Evolutionary conservation across 305 asterid species (phyloP), one percentile per base, ranked within the genome.

Genomic region (Caryopteris hybrid): DNA sequence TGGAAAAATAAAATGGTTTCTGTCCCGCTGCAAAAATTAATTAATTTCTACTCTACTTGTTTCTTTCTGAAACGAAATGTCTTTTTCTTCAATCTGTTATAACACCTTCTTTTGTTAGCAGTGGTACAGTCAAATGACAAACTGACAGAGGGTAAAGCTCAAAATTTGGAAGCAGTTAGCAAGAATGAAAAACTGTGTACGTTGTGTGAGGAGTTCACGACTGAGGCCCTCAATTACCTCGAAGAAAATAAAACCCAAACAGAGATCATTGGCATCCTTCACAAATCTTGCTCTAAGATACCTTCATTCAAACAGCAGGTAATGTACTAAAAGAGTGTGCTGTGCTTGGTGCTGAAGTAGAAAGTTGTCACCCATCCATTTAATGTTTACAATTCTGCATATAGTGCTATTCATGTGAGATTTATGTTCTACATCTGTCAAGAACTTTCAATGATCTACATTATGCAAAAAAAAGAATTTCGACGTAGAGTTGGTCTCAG

Each of bases 271-370:
- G 59, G 51, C 72, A 57, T 68, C 69, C 91, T 94, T 80, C 97
- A 87, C 83, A 78, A 86, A 66, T 74, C 92, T 52, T 94, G 99
- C 86, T 81, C 87, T 9, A 83, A 74, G 81, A 64, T 94, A 71
- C 90, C 70, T 56, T 74, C 89, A 21, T 79, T 86, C 78, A 78
- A 82, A 83, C 73, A 87, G 68, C 84, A 87, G 97, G 99, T 25
- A 25, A 25, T 25, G 31, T 89, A 78, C 20, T 54, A 25, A 25
- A 55, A 50, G 47, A 68, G 16, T 69, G 23, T 39, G 54, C 34
- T 46, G 60, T 61, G 34, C 64, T 47, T 74, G 59, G 20, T 61
- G 43, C 66, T 39, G 39, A 57, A 64, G 21, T 34, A 4, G 59
- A 21, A 50, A 9, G 18, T 61, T 17, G 22, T 56, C 34, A 20